Evolutionary conservation across 768 basidiomycete genomes (phyloP), one percentile per base, ranked within the genome.

Genomic region (Jaapia argillacea): DNA sequence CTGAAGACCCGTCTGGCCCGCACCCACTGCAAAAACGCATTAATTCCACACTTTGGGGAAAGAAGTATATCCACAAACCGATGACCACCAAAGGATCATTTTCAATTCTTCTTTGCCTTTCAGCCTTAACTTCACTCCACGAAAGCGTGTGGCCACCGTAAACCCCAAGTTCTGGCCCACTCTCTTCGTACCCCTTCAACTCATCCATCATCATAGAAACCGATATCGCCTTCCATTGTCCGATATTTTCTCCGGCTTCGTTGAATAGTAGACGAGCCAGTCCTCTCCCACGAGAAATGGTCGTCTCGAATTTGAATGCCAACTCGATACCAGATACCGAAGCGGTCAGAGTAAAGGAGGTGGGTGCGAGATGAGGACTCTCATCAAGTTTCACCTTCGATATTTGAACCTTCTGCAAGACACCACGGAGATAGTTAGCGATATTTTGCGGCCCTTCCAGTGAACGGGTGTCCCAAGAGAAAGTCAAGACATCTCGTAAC

Each of bases 1-100:
- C 10, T 59, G 59, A n/a, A 73, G 52, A 6, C 71, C 71, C 13
- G 55, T 62, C 44, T 72, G 71, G 1, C 66, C 71, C 0, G 45
- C 68, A 20, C 71, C 71, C n/a, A 72, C 68, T 69, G 38, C 6
- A 13, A 33, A 10, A 22, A 45, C 25, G 18, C 36, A 7, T 6
- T 7, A 33, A 31, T 41, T 33, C 20, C 21, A 6, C 43, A 20
- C 23, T 14, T 24, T 21, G n/a, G 7, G 10, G 40, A 7, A 7
- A 24, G 42, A n/a, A 3, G 51, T 41, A 10, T 53, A 51, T 38
- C 47, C 31, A 57, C 64, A 37, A 20, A 68, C 67, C 51, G 35
- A 71, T 63, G 12, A 71, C 36, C 3, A 69, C 69, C 31, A 65
- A 50, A 0, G 68, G 70, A 41, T 65, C 44, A 4, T 48, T 45